phyloP scores from a whole-genome alignment of 2,329 filamentous ascomycete genomes.

The Sporothrix sp. region DNA sequence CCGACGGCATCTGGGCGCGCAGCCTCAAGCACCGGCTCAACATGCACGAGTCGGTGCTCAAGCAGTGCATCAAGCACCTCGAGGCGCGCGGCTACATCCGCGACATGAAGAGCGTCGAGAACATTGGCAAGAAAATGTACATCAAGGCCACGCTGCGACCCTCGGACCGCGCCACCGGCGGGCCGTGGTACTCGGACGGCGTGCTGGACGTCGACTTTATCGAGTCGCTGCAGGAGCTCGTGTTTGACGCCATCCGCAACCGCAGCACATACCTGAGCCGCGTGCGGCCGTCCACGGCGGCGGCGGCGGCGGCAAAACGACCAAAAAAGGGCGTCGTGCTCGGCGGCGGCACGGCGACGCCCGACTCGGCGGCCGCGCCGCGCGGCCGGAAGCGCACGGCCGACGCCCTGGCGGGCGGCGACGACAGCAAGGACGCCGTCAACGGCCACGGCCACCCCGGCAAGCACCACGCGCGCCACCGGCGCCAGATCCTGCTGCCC shows the following conservation, averaged over 20 bases:
- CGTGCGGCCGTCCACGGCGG: constrained; percentile 15
- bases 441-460: constrained; percentile 10
- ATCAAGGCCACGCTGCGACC: constrained; percentile 80
- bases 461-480: constrained; percentile 20
- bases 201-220: constrained; percentile 86
- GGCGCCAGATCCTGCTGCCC: constrained; percentile 35
- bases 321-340: constrained; percentile 37
- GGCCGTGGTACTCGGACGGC: constrained; percentile 88
- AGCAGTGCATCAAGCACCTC: constrained; percentile 73
- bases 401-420: constrained; percentile 31
- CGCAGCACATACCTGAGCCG: constrained; percentile 57
- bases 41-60: constrained; percentile 74
- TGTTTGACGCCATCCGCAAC: constrained; percentile 63
- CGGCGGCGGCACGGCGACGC: constrained; percentile 18
- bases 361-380: background rate
- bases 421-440: constrained; percentile 8
- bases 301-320: background rate
- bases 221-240: constrained; percentile 59
- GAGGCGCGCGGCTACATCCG: constrained; percentile 75
- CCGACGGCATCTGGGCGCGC: constrained; percentile 84
- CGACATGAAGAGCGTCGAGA: constrained; percentile 84
- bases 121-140: constrained; percentile 89
- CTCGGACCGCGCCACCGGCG: constrained; percentile 82
- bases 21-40: constrained; percentile 70
- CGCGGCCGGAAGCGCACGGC: constrained; percentile 41